phyloP scores from a whole-genome alignment of 805 yeast genomes.

The Lipomyces mesembrius region DNA sequence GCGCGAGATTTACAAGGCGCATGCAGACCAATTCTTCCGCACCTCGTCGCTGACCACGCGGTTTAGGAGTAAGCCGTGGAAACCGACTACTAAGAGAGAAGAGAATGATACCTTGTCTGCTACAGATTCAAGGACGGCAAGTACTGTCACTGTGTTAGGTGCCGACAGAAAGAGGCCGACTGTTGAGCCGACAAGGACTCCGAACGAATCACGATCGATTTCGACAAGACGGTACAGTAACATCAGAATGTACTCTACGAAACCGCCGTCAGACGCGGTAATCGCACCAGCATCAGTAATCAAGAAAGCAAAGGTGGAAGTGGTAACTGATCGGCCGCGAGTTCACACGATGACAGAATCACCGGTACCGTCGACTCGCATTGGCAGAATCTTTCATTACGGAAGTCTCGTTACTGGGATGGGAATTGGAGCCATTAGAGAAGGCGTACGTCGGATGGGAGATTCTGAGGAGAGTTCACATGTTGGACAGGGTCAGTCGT shows the following conservation, averaged over 20 bases:
- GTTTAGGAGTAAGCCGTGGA: conserved; percentile 11
- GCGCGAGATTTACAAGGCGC: conserved; percentile 17
- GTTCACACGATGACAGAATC: conserved; percentile 47
- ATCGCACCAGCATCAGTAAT: neutral
- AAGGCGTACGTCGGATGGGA: conserved; percentile 71
- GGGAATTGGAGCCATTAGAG: conserved; percentile 80
- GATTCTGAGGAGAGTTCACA: conserved; percentile 36
- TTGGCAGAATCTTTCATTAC: conserved; percentile 90
- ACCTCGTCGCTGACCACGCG: conserved; percentile 30
- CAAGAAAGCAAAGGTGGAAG: conserved; percentile 5
- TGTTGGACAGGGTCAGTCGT: conserved; percentile 49
- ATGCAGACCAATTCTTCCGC: conserved; percentile 18
- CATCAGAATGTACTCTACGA: neutral
- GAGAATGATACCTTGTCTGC: neutral
- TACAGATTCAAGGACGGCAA: neutral
- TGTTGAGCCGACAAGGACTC: neutral
- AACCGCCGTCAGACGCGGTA: neutral
- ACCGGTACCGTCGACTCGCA: conserved; percentile 81
- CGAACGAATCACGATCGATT: neutral
- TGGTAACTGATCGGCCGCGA: conserved; percentile 6
- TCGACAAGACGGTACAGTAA: conserved; percentile 10
- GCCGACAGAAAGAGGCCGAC: conserved; percentile 4
- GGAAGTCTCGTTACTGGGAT: conserved; percentile 91
- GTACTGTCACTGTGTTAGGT: neutral
- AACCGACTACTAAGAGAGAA: neutral